A percentile compares a stretch with the other conserved stretches of the same genome.
Conservation (phyloP, 371 early-diverging fungal species). For the Conidiobolus incongruus region DNA sequence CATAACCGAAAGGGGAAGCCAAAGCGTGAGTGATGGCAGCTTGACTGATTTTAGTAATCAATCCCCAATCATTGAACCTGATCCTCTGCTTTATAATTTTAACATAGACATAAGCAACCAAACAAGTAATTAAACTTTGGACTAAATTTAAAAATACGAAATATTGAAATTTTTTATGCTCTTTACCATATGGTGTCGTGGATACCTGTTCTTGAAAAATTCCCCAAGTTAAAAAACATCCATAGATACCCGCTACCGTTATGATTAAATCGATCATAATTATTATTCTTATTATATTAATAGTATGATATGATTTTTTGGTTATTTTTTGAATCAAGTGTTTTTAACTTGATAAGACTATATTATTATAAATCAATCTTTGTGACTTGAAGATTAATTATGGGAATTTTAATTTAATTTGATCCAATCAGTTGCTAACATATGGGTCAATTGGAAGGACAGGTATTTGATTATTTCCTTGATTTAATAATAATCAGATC, state of each 20-base stretch:
- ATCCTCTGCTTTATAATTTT: constrained; percentile 16
- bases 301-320: too few species aligned
- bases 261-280: constrained; percentile 9
- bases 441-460: too few species aligned
- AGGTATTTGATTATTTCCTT: too few species aligned
- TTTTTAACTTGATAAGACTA: too few species aligned
- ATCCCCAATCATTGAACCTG: constrained; percentile 13
- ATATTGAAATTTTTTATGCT: constrained; percentile 47
- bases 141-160: constrained; percentile 73
- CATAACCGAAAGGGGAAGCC: constrained; percentile 87
- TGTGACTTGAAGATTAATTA: too few species aligned
- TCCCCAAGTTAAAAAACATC: constrained; percentile 90
- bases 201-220: constrained; percentile 81
- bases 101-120: constrained; percentile 52
- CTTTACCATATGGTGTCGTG: constrained; percentile 50
- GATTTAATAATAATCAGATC: too few species aligned
- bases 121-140: constrained; percentile 55
- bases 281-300: not conserved
- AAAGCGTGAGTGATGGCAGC: constrained; percentile 49
- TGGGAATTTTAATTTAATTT: too few species aligned
- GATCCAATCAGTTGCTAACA: too few species aligned
- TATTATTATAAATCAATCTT: too few species aligned
- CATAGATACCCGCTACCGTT: constrained; percentile 75
- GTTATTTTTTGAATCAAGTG: too few species aligned
- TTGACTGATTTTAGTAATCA: constrained; percentile 35